Percentiles rank a stretch among this genome's conserved stretches.
These are phyloP conservation scores for Fusarium nelsonii DNA, from an alignment of 2,329 filamentous ascomycete genomes.

Conservation along the genomic window DNA sequence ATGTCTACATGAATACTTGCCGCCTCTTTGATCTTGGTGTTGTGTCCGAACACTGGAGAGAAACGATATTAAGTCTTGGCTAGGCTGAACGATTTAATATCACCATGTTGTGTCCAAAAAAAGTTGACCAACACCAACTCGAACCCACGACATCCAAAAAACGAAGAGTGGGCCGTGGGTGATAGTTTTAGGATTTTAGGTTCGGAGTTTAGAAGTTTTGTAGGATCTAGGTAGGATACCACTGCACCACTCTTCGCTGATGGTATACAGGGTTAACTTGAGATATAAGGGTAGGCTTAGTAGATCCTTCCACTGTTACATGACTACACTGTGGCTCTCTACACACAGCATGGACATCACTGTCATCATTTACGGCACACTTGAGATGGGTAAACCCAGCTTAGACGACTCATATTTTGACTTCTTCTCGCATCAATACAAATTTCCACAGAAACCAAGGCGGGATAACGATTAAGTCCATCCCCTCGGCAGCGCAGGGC, in stretches of 20 bases:
- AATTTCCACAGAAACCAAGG: slow-evolving; percentile 50
- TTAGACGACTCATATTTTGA: slow-evolving; percentile 46
- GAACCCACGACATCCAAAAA: not conserved
- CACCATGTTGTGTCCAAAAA: not conserved
- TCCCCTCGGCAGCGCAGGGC: slow-evolving; percentile 92
- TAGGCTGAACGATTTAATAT: not conserved
- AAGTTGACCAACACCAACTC: not conserved
- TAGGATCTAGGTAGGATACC: not conserved
- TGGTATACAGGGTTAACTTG: not conserved
- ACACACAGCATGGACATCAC: not conserved
- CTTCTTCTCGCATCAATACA: slow-evolving; percentile 47
- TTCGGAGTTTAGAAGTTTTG: not conserved
- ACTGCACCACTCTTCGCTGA: not conserved
- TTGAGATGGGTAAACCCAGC: slow-evolving; percentile 38
- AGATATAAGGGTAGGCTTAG: too few relatives aligned
- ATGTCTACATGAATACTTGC: slow-evolving; percentile 28
- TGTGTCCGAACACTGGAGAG: not conserved
- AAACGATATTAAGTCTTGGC: not conserved
- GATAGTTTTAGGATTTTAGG: slow-evolving; percentile 6
- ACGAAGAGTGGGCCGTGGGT: not conserved
- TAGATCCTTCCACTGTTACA: not conserved
- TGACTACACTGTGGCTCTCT: not conserved
- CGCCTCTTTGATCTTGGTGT: not conserved
- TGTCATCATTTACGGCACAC: slow-evolving; percentile 26
- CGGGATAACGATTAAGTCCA: slow-evolving; percentile 91